Conservation (phyloP, 2,329 filamentous ascomycete species). For the Lachnellula occidentalis region DNA sequence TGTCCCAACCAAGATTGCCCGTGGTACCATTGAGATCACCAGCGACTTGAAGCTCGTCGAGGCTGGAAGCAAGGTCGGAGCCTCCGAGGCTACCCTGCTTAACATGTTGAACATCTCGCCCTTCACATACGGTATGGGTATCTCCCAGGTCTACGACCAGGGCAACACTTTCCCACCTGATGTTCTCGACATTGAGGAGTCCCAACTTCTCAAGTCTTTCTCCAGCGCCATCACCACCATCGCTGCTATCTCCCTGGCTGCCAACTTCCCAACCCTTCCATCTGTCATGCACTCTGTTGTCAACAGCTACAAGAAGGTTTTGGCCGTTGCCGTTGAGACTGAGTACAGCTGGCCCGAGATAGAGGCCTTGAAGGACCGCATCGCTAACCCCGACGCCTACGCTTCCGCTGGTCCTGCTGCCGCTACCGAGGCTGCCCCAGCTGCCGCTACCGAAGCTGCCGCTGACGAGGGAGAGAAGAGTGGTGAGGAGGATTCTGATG, state of each 20-base stretch:
- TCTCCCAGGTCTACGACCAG: slow-evolving; percentile 94
- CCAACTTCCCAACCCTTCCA: slow-evolving; percentile 93
- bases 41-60: slow-evolving; percentile 97
- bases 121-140: slow-evolving; percentile 98
- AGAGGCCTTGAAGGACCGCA: slow-evolving; percentile 97
- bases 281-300: slow-evolving; percentile 94
- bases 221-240: slow-evolving; percentile 77
- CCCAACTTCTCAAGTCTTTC: slow-evolving; percentile 85
- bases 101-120: slow-evolving; percentile 99
- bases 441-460: slow-evolving; percentile 49
- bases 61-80: slow-evolving; percentile 87
- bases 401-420: slow-evolving; percentile 74
- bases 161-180: slow-evolving; percentile 83
- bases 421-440: slow-evolving; percentile 47
- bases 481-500: slow-evolving; percentile 60
- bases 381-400: slow-evolving; percentile 97
- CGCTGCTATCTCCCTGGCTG: slow-evolving; percentile 82
- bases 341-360: slow-evolving; percentile 95
- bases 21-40: slow-evolving; percentile 99
- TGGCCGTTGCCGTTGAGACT: slow-evolving; percentile 84
- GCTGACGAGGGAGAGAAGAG: slow-evolving; percentile 53
- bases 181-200: slow-evolving; percentile 91
- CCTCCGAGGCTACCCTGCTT: slow-evolving; percentile 96
- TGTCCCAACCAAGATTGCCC: slow-evolving; percentile 99
- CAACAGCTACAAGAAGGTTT: slow-evolving; percentile 97